Conservation (phyloP, 345 rosid species). For the Aquilaria sinensis region DNA sequence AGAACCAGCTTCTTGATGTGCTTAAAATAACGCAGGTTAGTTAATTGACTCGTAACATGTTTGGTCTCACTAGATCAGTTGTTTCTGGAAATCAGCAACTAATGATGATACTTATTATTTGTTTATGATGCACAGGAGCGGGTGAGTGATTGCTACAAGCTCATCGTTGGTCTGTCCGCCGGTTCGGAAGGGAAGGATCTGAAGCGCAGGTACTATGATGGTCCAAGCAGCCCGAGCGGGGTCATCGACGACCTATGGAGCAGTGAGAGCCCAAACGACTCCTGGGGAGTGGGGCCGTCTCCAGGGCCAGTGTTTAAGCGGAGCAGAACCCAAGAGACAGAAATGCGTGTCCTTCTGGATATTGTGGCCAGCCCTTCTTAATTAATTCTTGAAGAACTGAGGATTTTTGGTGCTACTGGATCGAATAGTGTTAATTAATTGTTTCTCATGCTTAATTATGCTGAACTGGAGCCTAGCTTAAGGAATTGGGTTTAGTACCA, state of each 20-base stretch:
- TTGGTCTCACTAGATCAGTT: too few relatives aligned
- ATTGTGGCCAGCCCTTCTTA: slow-evolving; percentile 23
- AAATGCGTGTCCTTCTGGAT: slow-evolving; percentile 13
- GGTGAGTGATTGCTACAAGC: slow-evolving; percentile 43
- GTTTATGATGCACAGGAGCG: slow-evolving; percentile 38
- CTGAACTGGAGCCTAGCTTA: too few relatives aligned
- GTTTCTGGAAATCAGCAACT: too few relatives aligned
- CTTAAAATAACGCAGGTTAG: slow-evolving; percentile 59
- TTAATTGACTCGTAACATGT: neutral
- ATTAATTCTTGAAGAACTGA: too few relatives aligned
- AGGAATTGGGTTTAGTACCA: too few relatives aligned
- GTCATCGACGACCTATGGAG: slow-evolving; percentile 54
- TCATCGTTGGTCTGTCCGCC: slow-evolving; percentile 34
- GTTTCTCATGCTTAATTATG: too few relatives aligned
- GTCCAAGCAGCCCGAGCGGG: slow-evolving; percentile 54
- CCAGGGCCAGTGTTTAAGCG: slow-evolving; percentile 42
- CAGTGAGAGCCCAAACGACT: slow-evolving; percentile 42
- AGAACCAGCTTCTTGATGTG: slow-evolving; percentile 48
- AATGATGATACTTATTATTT: too few relatives aligned
- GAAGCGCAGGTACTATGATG: slow-evolving; percentile 50
- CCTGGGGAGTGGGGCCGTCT: slow-evolving; percentile 36
- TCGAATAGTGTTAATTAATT: too few relatives aligned
- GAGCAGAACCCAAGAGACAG: slow-evolving; percentile 35
- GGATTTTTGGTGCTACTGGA: too few relatives aligned
- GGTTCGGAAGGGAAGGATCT: slow-evolving; percentile 5